These are phyloP conservation scores for Solanum paucissectum DNA, from an alignment of 257 asterid species.

Conservation along the genomic window DNA sequence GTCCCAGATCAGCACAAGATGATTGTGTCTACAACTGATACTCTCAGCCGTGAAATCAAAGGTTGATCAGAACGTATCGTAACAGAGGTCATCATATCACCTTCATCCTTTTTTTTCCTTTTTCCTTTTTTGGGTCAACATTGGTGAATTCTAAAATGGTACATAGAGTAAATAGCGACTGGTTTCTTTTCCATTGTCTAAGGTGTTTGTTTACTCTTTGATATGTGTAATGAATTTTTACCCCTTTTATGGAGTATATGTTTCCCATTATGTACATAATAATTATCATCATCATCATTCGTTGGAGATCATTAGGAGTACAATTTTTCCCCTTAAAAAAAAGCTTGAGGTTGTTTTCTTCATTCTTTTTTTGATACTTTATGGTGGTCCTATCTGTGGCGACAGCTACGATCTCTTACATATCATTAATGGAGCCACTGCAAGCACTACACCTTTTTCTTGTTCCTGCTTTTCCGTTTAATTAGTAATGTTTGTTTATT, in stretches of 20 bases:
- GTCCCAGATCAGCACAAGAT: constrained; percentile 10
- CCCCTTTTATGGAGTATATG: background rate
- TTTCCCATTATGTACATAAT: background rate
- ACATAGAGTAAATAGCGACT: constrained; percentile 1
- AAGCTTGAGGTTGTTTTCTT: background rate
- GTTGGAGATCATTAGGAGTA: background rate
- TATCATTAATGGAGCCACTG: background rate
- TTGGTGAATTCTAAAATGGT: background rate
- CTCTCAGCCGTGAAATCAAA: constrained; percentile 7
- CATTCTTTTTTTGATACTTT: background rate
- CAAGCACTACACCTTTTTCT: background rate
- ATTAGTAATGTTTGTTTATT: background rate
- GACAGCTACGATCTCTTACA: background rate
- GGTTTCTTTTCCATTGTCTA: background rate
- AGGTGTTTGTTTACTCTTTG: background rate
- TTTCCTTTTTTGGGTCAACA: background rate
- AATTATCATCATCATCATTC: background rate
- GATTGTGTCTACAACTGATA: constrained; percentile 12
- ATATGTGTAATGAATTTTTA: background rate
- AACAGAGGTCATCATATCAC: background rate
- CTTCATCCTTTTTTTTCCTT: background rate
- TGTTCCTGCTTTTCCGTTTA: background rate
- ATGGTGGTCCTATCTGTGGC: background rate
- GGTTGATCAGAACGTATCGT: constrained; percentile 7
- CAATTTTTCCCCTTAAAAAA: background rate